Conservation (phyloP, 1,284 basidiomycete genomes). For the Cystobasidiaceae sp. region DNA sequence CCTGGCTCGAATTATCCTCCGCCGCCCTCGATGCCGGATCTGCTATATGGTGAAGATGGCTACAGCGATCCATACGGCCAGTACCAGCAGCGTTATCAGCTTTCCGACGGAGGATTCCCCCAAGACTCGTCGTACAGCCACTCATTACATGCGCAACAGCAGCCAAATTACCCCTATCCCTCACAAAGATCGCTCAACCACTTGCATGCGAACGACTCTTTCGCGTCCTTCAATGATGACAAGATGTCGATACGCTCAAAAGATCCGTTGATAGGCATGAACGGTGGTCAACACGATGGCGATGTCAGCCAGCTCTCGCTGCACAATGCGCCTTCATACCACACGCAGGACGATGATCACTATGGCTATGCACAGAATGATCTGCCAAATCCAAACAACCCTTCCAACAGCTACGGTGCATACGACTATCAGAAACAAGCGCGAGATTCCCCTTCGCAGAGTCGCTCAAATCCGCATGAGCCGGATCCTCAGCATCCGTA, state of each 20-base stretch:
- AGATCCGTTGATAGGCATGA: not conserved
- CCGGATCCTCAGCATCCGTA: constrained; percentile 26
- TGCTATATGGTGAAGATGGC: not conserved
- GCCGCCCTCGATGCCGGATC: constrained; percentile 8
- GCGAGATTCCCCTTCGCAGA: too few species aligned
- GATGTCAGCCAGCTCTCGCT: constrained; percentile 14
- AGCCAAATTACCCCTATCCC: constrained; percentile 15
- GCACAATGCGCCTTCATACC: constrained; percentile 19
- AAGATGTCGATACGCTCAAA: constrained; percentile 16
- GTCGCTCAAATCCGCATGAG: too few species aligned
- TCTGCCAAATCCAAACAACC: not conserved
- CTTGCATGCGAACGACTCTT: constrained; percentile 15
- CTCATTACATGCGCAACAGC: not conserved
- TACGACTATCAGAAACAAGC: not conserved
- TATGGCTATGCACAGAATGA: constrained; percentile 1
- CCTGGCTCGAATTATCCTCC: constrained; percentile 4
- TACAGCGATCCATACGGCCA: constrained; percentile 3
- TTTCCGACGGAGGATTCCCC: constrained; percentile 3
- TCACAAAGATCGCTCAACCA: constrained; percentile 9
- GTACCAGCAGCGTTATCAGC: constrained; percentile 11
- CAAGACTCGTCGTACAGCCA: constrained; percentile 18
- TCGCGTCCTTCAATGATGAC: constrained; percentile 12
- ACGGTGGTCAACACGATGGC: not conserved
- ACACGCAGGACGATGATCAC: constrained; percentile 18
- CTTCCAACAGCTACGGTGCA: not conserved